These are phyloP conservation scores for Trichoderma sp. DNA, from an alignment of 2,329 filamentous ascomycete genomes.

Conservation along the genomic window DNA sequence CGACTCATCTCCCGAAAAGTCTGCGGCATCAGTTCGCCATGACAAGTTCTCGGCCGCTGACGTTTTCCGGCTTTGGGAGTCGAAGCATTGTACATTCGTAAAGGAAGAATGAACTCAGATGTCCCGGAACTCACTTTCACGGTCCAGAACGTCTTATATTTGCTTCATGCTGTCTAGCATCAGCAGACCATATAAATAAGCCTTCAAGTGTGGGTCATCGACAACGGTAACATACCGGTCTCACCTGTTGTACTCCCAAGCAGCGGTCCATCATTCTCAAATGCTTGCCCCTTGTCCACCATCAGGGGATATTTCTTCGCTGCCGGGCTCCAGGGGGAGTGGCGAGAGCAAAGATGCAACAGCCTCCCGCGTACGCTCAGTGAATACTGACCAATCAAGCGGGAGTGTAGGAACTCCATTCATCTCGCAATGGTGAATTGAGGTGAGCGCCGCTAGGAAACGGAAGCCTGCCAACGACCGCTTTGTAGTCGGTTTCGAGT, in stretches of 20 bases:
- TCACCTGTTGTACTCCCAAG: neutral
- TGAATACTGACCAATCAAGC: neutral
- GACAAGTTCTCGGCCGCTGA: too few species aligned
- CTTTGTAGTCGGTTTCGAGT: neutral
- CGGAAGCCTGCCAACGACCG: neutral
- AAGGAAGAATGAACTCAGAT: too few species aligned
- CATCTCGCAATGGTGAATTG: neutral
- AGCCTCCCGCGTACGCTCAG: neutral
- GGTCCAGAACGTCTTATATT: too few species aligned
- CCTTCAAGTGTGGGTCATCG: neutral
- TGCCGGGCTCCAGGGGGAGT: neutral
- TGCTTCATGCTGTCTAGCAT: neutral
- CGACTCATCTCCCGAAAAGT: too few species aligned
- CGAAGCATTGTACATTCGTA: too few species aligned
- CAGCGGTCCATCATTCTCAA: too few species aligned
- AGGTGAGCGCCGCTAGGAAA: neutral
- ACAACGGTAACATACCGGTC: neutral
- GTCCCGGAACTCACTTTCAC: too few species aligned
- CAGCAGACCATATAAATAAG: accelerated
- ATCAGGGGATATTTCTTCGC: neutral
- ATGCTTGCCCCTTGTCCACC: neutral
- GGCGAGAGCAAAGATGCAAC: neutral
- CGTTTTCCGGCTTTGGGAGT: too few species aligned
- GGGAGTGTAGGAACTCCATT: neutral
- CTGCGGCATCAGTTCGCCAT: too few species aligned